These are phyloP conservation scores for Paecilomyces dactylethromorphus DNA, from an alignment of 2,329 filamentous ascomycete species.

Conservation along the genomic window DNA sequence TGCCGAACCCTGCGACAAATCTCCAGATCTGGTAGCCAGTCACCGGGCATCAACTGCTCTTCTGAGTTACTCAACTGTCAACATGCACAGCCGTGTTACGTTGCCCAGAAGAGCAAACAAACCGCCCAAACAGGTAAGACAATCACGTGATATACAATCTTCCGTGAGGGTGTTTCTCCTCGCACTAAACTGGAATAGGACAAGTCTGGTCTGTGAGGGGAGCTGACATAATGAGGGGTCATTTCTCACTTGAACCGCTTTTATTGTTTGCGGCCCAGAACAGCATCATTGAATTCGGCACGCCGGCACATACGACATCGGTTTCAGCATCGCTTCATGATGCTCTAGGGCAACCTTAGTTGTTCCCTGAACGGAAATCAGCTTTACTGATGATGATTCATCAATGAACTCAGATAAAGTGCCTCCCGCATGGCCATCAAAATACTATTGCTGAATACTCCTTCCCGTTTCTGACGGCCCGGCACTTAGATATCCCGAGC, in stretches of 20 bases:
- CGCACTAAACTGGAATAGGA: conserved; percentile 9
- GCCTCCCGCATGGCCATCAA: no score
- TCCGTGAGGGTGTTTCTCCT: neutral
- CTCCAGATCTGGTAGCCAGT: neutral
- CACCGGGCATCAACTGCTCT: neutral
- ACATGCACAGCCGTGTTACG: neutral
- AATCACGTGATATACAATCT: neutral
- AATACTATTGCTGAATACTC: no score
- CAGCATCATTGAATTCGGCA: no score
- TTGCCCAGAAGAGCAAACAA: neutral
- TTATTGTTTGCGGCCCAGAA: no score
- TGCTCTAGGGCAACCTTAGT: no score
- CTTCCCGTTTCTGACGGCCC: neutral
- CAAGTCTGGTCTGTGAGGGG: neutral
- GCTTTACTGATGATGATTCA: no score
- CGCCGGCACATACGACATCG: no score
- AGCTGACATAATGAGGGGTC: conserved; percentile 19
- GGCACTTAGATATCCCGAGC: neutral
- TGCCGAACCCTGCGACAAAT: neutral
- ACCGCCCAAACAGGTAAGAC: neutral
- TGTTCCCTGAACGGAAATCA: no score
- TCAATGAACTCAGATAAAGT: no score
- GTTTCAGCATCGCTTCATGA: no score
- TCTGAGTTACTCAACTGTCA: neutral
- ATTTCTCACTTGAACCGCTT: no score